These are phyloP conservation scores for Clitocybe nebularis DNA, from an alignment of 1,284 basidiomycete genomes.

Conservation along the genomic window DNA sequence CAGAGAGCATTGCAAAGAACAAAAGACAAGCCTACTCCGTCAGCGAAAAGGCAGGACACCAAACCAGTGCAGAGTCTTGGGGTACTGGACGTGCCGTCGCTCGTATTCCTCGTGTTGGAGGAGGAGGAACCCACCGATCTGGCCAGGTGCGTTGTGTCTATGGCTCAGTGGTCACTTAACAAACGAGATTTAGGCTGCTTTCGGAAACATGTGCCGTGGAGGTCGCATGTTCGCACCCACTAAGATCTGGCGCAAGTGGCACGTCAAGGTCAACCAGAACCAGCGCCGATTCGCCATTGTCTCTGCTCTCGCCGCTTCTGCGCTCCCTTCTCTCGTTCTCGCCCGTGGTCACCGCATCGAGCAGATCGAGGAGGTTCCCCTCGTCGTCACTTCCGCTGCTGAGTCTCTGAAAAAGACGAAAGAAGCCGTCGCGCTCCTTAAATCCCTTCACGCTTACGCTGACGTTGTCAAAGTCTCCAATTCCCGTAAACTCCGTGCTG, in stretches of 20 bases:
- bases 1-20: constrained; percentile 99
- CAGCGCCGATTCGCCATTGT: constrained; percentile 98
- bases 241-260: constrained; percentile 99
- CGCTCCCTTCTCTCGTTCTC: constrained; percentile 96
- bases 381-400: constrained; percentile 79
- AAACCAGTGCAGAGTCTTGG: constrained; percentile 99
- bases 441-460: constrained; percentile 85
- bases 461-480: constrained; percentile 98
- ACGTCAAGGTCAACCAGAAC: constrained; percentile 99
- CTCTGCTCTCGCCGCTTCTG: constrained; percentile 96
- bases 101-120: constrained; percentile 99
- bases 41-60: constrained; percentile 97
- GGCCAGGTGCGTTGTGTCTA: constrained; percentile 68
- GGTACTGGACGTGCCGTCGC: constrained; percentile 99
- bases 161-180: not conserved
- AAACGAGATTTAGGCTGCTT: constrained; percentile 69
- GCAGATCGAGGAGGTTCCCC: constrained; percentile 94
- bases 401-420: constrained; percentile 97
- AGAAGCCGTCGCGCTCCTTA: constrained; percentile 94
- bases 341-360: constrained; percentile 99
- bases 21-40: constrained; percentile 97
- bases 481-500: constrained; percentile 95
- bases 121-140: constrained; percentile 97
- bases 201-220: constrained; percentile 99
- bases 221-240: constrained; percentile 99